phyloP scores from a whole-genome alignment of 495 filamentous ascomycete genomes.

The Cairneyella variabilis region DNA sequence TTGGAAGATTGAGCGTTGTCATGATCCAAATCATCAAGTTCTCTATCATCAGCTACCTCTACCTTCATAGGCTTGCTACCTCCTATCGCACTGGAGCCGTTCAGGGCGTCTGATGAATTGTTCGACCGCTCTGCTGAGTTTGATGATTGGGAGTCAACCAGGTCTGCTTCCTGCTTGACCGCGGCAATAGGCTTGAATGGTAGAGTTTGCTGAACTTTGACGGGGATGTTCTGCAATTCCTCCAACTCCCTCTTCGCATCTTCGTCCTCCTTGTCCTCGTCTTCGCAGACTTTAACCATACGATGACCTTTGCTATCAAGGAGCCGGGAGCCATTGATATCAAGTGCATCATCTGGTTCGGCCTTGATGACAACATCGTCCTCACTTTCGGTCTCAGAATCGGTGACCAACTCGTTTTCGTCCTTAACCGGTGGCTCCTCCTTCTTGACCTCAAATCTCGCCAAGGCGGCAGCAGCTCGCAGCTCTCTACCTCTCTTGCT shows the following conservation, averaged over 20 bases:
- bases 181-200: not conserved
- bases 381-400: slow-evolving; percentile 24
- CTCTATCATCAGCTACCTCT: too few species aligned
- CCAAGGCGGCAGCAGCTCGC: slow-evolving; percentile 70
- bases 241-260: slow-evolving; percentile 20
- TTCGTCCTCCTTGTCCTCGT: slow-evolving; percentile 45
- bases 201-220: not conserved
- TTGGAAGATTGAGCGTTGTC: not conserved
- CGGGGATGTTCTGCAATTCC: slow-evolving; percentile 13
- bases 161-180: too few species aligned
- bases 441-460: slow-evolving; percentile 60
- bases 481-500: slow-evolving; percentile 70
- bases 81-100: too few species aligned
- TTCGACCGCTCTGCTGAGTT: too few species aligned
- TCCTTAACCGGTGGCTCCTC: slow-evolving; percentile 28
- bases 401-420: slow-evolving; percentile 20
- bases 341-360: slow-evolving; percentile 38
- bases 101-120: too few species aligned
- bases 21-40: not conserved
- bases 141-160: too few species aligned
- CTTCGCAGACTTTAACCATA: slow-evolving; percentile 68
- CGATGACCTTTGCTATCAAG: slow-evolving; percentile 56
- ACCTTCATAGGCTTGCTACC: too few species aligned
- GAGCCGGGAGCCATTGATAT: slow-evolving; percentile 56
- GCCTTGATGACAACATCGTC: slow-evolving; percentile 21